Percentiles rank a stretch among this genome's conserved stretches.
Evolutionary conservation across 257 asterid species (phyloP).

Genomic region (Fraxinus pennsylvanica): DNA sequence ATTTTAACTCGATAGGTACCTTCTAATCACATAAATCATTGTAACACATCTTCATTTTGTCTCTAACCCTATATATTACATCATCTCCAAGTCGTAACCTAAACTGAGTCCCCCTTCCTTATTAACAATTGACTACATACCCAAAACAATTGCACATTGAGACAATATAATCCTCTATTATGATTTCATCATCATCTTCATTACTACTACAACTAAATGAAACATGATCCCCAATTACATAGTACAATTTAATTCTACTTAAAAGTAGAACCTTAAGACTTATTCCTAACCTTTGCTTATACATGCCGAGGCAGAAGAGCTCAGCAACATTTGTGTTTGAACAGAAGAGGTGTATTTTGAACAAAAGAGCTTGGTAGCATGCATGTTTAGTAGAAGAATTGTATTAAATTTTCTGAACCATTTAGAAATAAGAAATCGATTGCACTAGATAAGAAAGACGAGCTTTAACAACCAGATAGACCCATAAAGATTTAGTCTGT

Average conservation of each 20-base stretch:
- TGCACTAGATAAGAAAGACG: conserved; percentile 7
- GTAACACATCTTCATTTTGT: not conserved
- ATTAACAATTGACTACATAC: not conserved
- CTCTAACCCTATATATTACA: not conserved
- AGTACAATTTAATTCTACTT: not conserved
- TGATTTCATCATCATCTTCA: not conserved
- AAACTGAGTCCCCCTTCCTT: not conserved
- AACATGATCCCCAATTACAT: not conserved
- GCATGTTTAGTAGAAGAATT: not conserved
- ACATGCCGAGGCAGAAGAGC: not conserved
- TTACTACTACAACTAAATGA: not conserved
- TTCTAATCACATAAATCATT: not conserved
- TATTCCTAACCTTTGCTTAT: not conserved
- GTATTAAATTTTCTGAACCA: not conserved
- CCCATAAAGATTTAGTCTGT: not conserved
- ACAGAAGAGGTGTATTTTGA: not conserved
- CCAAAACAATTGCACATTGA: not conserved
- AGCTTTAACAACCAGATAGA: conserved; percentile 8
- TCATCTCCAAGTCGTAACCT: not conserved
- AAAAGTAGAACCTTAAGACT: not conserved
- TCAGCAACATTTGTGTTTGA: not conserved
- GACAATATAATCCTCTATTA: not conserved
- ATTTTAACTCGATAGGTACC: not conserved
- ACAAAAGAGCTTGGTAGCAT: not conserved
- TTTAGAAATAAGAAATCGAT: not conserved